phyloP scores from a whole-genome alignment of 495 filamentous ascomycete genomes.

The Cercophora scortea region DNA sequence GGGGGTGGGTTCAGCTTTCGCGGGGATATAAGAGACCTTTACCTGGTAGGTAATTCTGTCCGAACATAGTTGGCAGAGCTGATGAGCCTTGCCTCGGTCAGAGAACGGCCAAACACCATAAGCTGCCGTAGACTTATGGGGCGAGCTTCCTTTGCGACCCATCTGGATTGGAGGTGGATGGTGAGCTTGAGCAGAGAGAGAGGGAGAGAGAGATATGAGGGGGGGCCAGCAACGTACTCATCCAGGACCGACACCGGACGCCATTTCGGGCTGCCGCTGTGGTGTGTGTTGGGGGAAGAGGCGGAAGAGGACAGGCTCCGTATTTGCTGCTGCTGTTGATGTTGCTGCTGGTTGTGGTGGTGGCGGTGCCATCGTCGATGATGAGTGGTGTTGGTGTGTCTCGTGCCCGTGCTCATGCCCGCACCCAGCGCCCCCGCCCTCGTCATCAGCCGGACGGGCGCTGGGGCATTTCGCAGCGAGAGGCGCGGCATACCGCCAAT shows the following conservation, averaged over 20 bases:
- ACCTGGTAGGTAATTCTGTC: conserved; percentile 88
- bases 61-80: conserved; percentile 96
- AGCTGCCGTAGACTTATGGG: conserved; percentile 87
- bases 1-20: not conserved
- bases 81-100: conserved; percentile 84
- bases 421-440: conserved; percentile 10
- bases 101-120: conserved; percentile 83
- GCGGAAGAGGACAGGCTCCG: too few species aligned
- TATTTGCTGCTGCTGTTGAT: not conserved
- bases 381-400: not conserved
- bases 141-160: conserved; percentile 75
- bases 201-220: not conserved
- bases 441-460: conserved; percentile 28
- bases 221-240: conserved; percentile 51
- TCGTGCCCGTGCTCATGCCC: conserved; percentile 1
- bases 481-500: conserved; percentile 38
- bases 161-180: conserved; percentile 44
- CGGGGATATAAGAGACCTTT: not conserved
- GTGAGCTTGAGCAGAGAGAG: conserved; percentile 1
- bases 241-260: conserved; percentile 76
- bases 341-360: not conserved
- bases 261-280: conserved; percentile 50
- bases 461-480: conserved; percentile 36
- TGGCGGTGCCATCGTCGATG: not conserved
- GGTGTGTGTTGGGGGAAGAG: not conserved